Evolutionary conservation across 768 basidiomycete species (phyloP).

Genomic region (Plicaturopsis crispa): DNA sequence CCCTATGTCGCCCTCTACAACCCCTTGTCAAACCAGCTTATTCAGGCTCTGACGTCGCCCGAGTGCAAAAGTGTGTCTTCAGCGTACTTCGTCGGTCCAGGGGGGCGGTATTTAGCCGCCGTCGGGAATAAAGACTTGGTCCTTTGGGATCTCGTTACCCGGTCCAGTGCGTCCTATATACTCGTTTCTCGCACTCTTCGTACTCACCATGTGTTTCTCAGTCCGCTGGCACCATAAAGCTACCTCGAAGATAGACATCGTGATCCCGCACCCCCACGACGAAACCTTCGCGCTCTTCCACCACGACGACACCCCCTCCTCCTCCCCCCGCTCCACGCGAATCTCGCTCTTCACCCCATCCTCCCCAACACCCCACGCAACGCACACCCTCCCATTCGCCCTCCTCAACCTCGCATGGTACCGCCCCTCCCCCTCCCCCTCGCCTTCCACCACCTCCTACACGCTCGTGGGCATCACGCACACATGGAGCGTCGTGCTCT

Average conservation of each 20-base stretch:
- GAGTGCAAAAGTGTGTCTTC: conserved; percentile 38
- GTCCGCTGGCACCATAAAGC: conserved; percentile 53
- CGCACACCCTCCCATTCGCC: conserved; percentile 51
- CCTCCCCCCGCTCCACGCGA: conserved; percentile 21
- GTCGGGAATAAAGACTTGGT: conserved; percentile 39
- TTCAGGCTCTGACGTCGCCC: conserved; percentile 51
- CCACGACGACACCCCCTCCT: conserved; percentile 12
- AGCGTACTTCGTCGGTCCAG: conserved; percentile 60
- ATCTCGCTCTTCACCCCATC: conserved; percentile 41
- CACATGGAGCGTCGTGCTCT: conserved; percentile 54
- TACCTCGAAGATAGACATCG: conserved; percentile 26
- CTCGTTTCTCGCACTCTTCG: not conserved
- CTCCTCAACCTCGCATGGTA: conserved; percentile 42
- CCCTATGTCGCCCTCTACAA: conserved; percentile 70
- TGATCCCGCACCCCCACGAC: conserved; percentile 49
- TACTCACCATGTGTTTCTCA: conserved; percentile 19
- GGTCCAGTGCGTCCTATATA: conserved; percentile 41
- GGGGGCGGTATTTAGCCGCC: conserved; percentile 65
- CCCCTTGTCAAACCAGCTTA: conserved; percentile 49
- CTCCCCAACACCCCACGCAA: conserved; percentile 36
- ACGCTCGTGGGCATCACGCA: conserved; percentile 66
- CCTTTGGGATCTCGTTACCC: conserved; percentile 67
- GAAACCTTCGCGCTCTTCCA: conserved; percentile 57
- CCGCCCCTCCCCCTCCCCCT: conserved; percentile 23
- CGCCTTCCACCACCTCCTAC: conserved; percentile 28